phyloP scores from a whole-genome alignment of 2,329 filamentous ascomycete species.

The Colletotrichum scovillei region DNA sequence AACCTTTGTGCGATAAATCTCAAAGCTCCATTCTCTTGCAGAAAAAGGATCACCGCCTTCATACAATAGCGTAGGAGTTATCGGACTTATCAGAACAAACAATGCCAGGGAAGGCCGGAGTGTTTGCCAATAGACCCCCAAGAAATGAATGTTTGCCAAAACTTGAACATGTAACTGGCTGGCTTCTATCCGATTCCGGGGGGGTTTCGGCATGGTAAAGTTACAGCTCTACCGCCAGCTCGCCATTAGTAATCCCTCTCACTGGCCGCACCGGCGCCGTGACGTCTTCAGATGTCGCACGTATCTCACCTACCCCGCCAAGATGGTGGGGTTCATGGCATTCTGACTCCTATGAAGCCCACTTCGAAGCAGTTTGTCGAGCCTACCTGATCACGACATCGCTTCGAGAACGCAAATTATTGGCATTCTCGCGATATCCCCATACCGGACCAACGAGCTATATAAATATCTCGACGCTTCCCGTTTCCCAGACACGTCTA shows the following conservation, averaged over 20 bases:
- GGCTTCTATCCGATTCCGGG: background rate
- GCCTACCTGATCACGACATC: conserved; percentile 33
- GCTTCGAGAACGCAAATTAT: background rate
- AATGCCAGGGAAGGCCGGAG: background rate
- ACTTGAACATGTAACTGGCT: background rate
- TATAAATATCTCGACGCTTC: background rate
- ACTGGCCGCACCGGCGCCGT: background rate
- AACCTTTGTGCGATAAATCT: background rate
- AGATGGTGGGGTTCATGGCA: conserved; percentile 22
- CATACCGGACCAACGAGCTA: background rate
- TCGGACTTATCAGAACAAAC: background rate
- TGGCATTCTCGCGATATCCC: background rate
- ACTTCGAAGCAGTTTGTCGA: conserved; percentile 5
- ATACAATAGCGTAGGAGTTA: background rate
- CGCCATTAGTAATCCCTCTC: conserved; percentile 11
- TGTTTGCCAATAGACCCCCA: background rate
- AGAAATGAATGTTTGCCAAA: background rate
- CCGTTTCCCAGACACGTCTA: too few relatives aligned
- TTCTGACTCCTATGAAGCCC: background rate
- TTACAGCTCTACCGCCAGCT: background rate
- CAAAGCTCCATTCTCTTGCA: background rate
- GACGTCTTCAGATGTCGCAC: conserved; percentile 25
- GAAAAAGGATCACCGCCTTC: background rate
- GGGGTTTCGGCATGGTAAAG: background rate
- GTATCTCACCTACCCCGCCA: conserved; percentile 25